Conservation (phyloP, 2,329 filamentous ascomycete species). For the Capronia epimyces region DNA sequence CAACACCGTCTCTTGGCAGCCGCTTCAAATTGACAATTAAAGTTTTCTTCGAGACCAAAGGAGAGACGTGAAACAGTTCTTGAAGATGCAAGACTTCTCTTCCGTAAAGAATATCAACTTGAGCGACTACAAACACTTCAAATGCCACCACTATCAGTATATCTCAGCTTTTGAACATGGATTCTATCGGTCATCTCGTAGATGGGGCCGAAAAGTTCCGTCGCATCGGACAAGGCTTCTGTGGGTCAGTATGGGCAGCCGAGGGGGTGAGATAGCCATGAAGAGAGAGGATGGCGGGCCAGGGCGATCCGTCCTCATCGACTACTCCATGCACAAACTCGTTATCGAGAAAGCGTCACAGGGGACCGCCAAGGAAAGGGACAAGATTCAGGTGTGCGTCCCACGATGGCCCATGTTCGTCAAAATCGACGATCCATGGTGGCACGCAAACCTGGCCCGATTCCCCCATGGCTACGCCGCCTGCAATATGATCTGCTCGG, state of each 20-base stretch:
- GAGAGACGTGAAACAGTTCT: too few relatives aligned
- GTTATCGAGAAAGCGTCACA: constrained; percentile 19
- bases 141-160: too few relatives aligned
- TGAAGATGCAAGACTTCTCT: too few relatives aligned
- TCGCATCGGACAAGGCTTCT: constrained; percentile 33
- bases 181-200: too few relatives aligned
- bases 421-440: constrained; percentile 11
- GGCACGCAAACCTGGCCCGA: constrained; percentile 6
- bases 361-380: neutral
- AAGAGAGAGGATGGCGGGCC: constrained; percentile 36
- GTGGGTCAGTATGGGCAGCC: constrained; percentile 34
- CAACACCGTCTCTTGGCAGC: too few relatives aligned
- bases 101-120: too few relatives aligned
- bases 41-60: too few relatives aligned
- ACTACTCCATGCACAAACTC: constrained; percentile 33
- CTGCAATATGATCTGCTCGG: constrained; percentile 33
- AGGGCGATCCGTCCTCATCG: constrained; percentile 29
- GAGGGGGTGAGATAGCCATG: constrained; percentile 24
- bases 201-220: too few relatives aligned
- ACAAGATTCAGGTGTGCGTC: constrained; percentile 7
- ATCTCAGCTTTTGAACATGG: too few relatives aligned
- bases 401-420: constrained; percentile 15
- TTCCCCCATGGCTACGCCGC: constrained; percentile 9
- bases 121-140: too few relatives aligned
- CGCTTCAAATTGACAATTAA: too few relatives aligned